phyloP scores from a whole-genome alignment of 306 rosid species.

The Glycine tomentella region DNA sequence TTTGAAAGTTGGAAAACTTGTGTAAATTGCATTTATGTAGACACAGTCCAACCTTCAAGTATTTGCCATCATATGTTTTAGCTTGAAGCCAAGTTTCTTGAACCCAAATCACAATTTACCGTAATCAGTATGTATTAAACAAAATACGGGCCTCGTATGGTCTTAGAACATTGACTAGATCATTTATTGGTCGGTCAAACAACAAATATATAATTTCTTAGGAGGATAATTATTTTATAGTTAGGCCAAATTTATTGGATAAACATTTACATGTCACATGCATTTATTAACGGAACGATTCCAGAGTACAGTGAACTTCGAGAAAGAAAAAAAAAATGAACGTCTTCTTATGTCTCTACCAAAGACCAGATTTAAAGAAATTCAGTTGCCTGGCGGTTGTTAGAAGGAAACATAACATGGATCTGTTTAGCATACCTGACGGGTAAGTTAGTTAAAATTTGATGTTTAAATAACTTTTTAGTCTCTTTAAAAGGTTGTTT shows the following conservation, averaged over 20 bases:
- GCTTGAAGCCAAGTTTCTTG: conserved; percentile 70
- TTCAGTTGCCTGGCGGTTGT: too few relatives aligned
- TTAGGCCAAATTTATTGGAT: neutral
- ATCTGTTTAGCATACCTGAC: too few relatives aligned
- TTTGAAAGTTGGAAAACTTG: conserved; percentile 70
- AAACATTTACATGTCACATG: neutral
- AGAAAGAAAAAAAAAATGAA: too few relatives aligned
- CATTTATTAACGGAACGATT: too few relatives aligned
- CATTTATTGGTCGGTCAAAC: conserved; percentile 14
- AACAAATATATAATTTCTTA: too few relatives aligned
- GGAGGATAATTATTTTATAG: neutral
- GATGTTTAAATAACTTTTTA: too few relatives aligned
- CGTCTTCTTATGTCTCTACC: too few relatives aligned
- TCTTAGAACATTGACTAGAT: conserved; percentile 23
- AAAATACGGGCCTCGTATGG: neutral
- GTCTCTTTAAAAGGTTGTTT: too few relatives aligned
- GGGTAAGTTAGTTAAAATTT: too few relatives aligned
- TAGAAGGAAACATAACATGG: too few relatives aligned
- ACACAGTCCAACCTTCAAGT: conserved; percentile 66
- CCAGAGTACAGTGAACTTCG: too few relatives aligned
- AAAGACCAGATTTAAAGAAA: too few relatives aligned
- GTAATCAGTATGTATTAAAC: conserved; percentile 41
- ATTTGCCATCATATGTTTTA: conserved; percentile 53
- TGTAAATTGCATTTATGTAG: conserved; percentile 52
- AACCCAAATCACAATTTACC: conserved; percentile 51